Evolutionary conservation across 2,329 filamentous ascomycete species (phyloP), one percentile per base, ranked within the genome.

Genomic region (Botrytis deweyae): DNA sequence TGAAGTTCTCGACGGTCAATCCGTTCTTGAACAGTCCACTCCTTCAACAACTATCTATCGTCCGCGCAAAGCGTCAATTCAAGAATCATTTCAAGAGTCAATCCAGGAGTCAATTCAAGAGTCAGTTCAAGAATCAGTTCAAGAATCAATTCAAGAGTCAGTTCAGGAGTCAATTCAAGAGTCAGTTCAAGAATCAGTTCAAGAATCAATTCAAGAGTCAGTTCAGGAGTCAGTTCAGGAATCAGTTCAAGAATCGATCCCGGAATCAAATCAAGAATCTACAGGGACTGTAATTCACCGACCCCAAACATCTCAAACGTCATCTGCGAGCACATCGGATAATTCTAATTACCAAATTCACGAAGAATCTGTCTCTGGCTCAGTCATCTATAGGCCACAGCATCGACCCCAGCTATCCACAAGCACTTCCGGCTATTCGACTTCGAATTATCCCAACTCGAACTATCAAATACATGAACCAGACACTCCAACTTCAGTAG

Each of bases 401-500:
- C 65, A 61, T 29, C 71, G 71, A 44, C 40, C 64, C 40, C 40
- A 49, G 4, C 42, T 68, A 16, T 73, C 64, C 6, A 52, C 71
- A 3, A 69, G 71, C 65, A 69, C 55, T 69, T 73, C 71, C 33
- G 71, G 59, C 25, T 73, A 73, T 40, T 73, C 66, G 36, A 58
- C 16, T 25, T 73, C 66, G 49, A 69, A 29, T 25, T 69, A 69
- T 58, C 49, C 66, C 10, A 69, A 44, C 36, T 69, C 71, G 3
- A 73, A 73, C 16, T 73, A 73, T 29, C 71, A 73, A n/a, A 62
- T 73, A 42, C 71, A 73, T 61, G 71, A 73, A 18, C 64, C 71
- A 33, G 71, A 69, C 22, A 73, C 52, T 61, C 64, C 71, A 69
- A 59, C 64, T 29, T 73, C 71, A 46, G 55, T 63, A 52, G 59